Evolutionary conservation across 495 filamentous ascomycete genomes (phyloP).

Genomic region (Xylaria palmicola): DNA sequence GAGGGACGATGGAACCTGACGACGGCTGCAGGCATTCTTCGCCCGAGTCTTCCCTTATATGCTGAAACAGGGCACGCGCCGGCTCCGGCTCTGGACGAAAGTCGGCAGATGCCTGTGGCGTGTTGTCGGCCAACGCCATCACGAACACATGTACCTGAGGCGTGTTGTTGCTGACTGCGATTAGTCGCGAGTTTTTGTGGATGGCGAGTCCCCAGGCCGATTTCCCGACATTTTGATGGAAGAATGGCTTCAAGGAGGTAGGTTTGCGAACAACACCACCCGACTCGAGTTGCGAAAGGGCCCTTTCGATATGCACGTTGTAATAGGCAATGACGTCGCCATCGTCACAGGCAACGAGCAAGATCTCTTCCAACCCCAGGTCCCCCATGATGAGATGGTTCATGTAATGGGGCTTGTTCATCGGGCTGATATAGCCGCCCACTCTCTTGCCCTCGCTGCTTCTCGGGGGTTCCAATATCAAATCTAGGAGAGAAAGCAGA

Average conservation of each 20-base stretch:
- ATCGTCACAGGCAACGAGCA: slow-evolving; percentile 78
- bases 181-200: slow-evolving; percentile 71
- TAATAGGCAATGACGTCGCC: slow-evolving; percentile 86
- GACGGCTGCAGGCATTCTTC: no score
- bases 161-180: slow-evolving; percentile 79
- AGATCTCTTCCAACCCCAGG: slow-evolving; percentile 76
- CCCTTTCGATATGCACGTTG: slow-evolving; percentile 46
- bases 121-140: slow-evolving; percentile 60
- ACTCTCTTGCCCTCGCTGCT: slow-evolving; percentile 41
- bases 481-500: slow-evolving; percentile 27
- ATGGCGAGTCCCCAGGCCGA: slow-evolving; percentile 92
- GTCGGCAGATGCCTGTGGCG: background rate
- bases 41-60: background rate
- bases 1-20: background rate
- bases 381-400: slow-evolving; percentile 79
- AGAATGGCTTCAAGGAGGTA: slow-evolving; percentile 51
- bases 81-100: background rate
- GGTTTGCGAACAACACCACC: background rate
- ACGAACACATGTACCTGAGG: slow-evolving; percentile 68
- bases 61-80: background rate
- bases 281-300: slow-evolving; percentile 15
- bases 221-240: slow-evolving; percentile 68
- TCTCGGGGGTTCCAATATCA: slow-evolving; percentile 64
- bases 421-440: slow-evolving; percentile 56
- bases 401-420: slow-evolving; percentile 64